phyloP scores from a whole-genome alignment of 257 asterid genomes.

The Plantago major region DNA sequence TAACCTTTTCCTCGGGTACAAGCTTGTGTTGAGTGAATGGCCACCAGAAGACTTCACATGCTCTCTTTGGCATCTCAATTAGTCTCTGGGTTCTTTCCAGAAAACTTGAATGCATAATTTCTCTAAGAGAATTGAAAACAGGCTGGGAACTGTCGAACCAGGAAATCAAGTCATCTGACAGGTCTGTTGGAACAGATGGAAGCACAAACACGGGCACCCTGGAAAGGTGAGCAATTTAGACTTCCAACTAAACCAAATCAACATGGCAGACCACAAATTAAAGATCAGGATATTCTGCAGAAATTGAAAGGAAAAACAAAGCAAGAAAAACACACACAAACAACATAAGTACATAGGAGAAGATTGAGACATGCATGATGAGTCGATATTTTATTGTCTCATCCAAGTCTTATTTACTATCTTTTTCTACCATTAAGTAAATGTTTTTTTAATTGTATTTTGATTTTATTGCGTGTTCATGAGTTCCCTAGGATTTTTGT shows the following conservation, averaged over 20 bases:
- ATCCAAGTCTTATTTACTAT: too few relatives aligned
- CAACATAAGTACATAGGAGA: slow-evolving; percentile 4
- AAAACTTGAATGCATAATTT: slow-evolving; percentile 62
- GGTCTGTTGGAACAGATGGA: slow-evolving; percentile 76
- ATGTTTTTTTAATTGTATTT: too few relatives aligned
- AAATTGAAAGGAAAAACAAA: not conserved
- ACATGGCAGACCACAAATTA: slow-evolving; percentile 1
- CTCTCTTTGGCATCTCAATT: slow-evolving; percentile 67
- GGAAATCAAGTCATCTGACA: slow-evolving; percentile 65
- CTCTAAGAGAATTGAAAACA: slow-evolving; percentile 68
- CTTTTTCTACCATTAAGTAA: too few relatives aligned
- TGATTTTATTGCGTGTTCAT: too few relatives aligned
- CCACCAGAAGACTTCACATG: slow-evolving; percentile 87
- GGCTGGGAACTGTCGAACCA: slow-evolving; percentile 75
- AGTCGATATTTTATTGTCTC: too few relatives aligned
- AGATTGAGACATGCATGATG: not conserved
- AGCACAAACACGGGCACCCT: slow-evolving; percentile 90
- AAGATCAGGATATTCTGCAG: slow-evolving; percentile 2
- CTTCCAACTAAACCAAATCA: not conserved
- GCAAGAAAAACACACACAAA: slow-evolving; percentile 1
- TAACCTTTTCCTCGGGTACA: slow-evolving; percentile 71
- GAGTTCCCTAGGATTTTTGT: too few relatives aligned
- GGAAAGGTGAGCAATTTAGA: slow-evolving; percentile 19
- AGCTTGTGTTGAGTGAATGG: slow-evolving; percentile 97
- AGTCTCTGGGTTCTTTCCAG: slow-evolving; percentile 53